These are phyloP conservation scores for Colletotrichum gigasporum DNA, from an alignment of 2,329 filamentous ascomycete species.

Conservation along the genomic window DNA sequence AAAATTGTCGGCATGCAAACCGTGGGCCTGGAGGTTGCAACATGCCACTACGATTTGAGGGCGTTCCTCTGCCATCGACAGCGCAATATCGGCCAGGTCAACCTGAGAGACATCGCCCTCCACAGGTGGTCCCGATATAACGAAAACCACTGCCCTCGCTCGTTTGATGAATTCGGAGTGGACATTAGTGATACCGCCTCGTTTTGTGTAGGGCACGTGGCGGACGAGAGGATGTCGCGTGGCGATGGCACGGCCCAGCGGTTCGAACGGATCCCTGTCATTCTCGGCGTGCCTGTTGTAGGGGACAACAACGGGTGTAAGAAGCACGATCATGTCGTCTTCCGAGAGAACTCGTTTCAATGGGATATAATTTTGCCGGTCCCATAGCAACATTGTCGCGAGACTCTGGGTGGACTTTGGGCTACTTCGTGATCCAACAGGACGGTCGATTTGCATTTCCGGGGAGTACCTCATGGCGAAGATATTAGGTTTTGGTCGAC, in stretches of 20 bases:
- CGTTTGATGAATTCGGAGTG: constrained; percentile 71
- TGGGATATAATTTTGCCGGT: constrained; percentile 56
- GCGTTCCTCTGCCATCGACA: constrained; percentile 55
- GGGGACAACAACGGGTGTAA: constrained; percentile 66
- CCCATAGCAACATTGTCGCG: constrained; percentile 47
- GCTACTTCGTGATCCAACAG: neutral
- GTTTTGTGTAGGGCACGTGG: constrained; percentile 76
- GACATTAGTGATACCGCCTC: constrained; percentile 69
- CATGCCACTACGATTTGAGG: constrained; percentile 64
- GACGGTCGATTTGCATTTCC: constrained; percentile 20
- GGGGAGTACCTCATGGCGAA: constrained; percentile 23
- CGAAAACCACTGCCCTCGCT: constrained; percentile 68
- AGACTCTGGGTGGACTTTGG: neutral
- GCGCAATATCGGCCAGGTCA: constrained; percentile 57
- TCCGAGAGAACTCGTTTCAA: constrained; percentile 55
- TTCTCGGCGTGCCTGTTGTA: constrained; percentile 50
- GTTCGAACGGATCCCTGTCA: constrained; percentile 75
- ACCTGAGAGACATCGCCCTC: constrained; percentile 61
- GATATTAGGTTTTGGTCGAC: neutral
- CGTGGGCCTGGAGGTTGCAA: constrained; percentile 52
- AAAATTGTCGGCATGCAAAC: constrained; percentile 52
- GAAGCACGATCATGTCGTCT: constrained; percentile 66
- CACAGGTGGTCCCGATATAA: constrained; percentile 61
- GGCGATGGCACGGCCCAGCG: constrained; percentile 71
- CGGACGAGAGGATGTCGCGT: constrained; percentile 68